These are phyloP conservation scores for Aspergillus sp. DNA, from an alignment of 2,329 filamentous ascomycete species.

Conservation along the genomic window DNA sequence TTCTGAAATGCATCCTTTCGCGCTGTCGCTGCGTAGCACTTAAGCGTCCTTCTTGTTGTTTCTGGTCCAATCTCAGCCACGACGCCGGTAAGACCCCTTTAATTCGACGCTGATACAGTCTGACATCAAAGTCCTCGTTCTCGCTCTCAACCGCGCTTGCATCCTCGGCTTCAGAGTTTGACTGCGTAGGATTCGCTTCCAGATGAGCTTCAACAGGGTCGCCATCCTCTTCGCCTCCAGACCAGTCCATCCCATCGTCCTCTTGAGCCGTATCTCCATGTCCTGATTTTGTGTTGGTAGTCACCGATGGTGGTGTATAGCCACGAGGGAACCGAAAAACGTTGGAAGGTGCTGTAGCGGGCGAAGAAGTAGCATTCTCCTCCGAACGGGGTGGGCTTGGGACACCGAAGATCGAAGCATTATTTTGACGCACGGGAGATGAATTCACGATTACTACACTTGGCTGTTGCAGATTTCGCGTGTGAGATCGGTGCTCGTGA, in stretches of 20 bases:
- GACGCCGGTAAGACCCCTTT: slow-evolving; percentile 54
- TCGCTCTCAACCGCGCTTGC: slow-evolving; percentile 5
- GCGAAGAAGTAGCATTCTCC: slow-evolving; percentile 29
- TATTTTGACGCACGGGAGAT: slow-evolving; percentile 12
- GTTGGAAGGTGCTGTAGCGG: slow-evolving; percentile 21
- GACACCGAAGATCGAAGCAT: slow-evolving; percentile 34
- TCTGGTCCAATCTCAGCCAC: slow-evolving; percentile 47
- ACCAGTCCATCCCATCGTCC: slow-evolving; percentile 18
- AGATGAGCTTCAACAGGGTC: slow-evolving; percentile 23
- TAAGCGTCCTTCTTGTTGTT: slow-evolving; percentile 31
- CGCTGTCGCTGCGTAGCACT: slow-evolving; percentile 22
- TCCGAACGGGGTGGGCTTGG: slow-evolving; percentile 46
- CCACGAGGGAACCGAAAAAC: slow-evolving; percentile 43
- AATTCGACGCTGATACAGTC: slow-evolving; percentile 43
- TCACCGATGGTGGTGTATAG: slow-evolving; percentile 33
- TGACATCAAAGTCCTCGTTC: slow-evolving; percentile 32
- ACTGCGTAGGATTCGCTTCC: slow-evolving; percentile 19
- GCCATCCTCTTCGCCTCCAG: slow-evolving; percentile 17
- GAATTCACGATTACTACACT: slow-evolving; percentile 32
- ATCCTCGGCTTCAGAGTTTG: slow-evolving; percentile 19
- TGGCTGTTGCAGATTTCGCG: slow-evolving; percentile 18
- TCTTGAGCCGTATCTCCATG: slow-evolving; percentile 20
- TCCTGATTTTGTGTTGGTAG: slow-evolving; percentile 28
- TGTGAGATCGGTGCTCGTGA: slow-evolving; percentile 11
- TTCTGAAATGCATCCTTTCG: slow-evolving; percentile 22